Evolutionary conservation across 2,329 filamentous ascomycete genomes (phyloP), one percentile per base, ranked within the genome.

Genomic region (Stagonosporopsis tanaceti): DNA sequence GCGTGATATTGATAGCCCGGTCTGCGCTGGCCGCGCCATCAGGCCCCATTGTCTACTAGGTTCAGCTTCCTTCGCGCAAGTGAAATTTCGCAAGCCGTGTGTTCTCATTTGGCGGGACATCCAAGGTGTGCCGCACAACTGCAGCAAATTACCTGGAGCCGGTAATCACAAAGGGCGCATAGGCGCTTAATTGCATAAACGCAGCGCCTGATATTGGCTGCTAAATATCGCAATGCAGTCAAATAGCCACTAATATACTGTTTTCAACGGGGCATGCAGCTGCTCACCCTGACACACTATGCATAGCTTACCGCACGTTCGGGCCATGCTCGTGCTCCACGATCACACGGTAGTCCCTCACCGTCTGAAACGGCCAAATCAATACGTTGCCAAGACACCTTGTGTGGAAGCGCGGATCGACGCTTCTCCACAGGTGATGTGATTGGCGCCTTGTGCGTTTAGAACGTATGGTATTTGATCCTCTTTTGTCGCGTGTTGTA

Each of bases 131-230:
- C 69, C 69, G 62, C 62, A 63, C 55, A 53, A 24, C 34, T 57
- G 57, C 65, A 62, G 63, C 54, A 66, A 71, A 67, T 62, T 60
- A 50, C 54, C 66, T 62, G 57, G 51, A 59, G 66, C 56, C 47
- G 42, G 52, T 50, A 61, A 64, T 63, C 39, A 57, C 44, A 30
- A 46, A 55, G 60, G 59, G 51, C 55, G 45, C 55, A 60, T 61
- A 60, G 63, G 70, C 71, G 71, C 70, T 64, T 72, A 73, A 73
- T 67, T 68, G 64, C 60, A 60, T 64, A 30, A 50, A 59, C 53
- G 52, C 35, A 61, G 60, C 34, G 61, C 41, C 42, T 41, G n/a
- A 24, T 15, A 63, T 61, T 64, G 64, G 64, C 47, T 57, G 53
- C 61, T 64, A 68, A 64, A 53, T 50, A 50, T 54, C 56, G 56